phyloP scores from a whole-genome alignment of 139 green algal species.

The Dunaliella sp. region DNA sequence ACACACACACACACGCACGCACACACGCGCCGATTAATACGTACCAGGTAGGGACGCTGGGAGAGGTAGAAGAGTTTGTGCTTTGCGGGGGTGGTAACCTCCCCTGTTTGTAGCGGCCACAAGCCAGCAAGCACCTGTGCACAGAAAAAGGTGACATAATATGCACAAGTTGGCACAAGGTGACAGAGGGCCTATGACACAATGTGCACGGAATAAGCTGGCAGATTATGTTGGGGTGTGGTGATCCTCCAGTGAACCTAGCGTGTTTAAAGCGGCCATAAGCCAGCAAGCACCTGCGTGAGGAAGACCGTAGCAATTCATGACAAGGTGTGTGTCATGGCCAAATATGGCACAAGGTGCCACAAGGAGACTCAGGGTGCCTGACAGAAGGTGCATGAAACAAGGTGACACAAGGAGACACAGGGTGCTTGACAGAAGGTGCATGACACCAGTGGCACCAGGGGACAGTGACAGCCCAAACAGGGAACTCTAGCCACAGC shows the following conservation, averaged over 20 bases:
- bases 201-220: too few relatives aligned
- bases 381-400: too few relatives aligned
- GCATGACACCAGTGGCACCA: background rate
- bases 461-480: too few relatives aligned
- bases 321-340: background rate
- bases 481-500: too few relatives aligned
- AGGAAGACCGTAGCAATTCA: background rate
- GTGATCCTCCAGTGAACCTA: too few relatives aligned
- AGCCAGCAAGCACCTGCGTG: conserved; percentile 70
- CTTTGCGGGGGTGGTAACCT: conserved; percentile 48
- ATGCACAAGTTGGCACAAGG: too few relatives aligned
- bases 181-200: too few relatives aligned
- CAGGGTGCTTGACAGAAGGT: too few relatives aligned
- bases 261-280: conserved; percentile 91
- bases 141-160: too few relatives aligned
- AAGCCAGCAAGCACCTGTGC: conserved; percentile 81
- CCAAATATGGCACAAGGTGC: background rate
- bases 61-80: conserved; percentile 81
- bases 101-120: conserved; percentile 79
- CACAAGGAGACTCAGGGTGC: too few relatives aligned
- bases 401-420: background rate
- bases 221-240: too few relatives aligned
- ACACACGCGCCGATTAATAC: background rate
- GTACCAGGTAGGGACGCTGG: conserved; percentile 83
- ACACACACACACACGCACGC: background rate